A percentile compares a stretch with the other conserved stretches of the same genome.
These are phyloP conservation scores for Fusarium sp. DNA, from an alignment of 2,329 filamentous ascomycete species.

Conservation along the genomic window DNA sequence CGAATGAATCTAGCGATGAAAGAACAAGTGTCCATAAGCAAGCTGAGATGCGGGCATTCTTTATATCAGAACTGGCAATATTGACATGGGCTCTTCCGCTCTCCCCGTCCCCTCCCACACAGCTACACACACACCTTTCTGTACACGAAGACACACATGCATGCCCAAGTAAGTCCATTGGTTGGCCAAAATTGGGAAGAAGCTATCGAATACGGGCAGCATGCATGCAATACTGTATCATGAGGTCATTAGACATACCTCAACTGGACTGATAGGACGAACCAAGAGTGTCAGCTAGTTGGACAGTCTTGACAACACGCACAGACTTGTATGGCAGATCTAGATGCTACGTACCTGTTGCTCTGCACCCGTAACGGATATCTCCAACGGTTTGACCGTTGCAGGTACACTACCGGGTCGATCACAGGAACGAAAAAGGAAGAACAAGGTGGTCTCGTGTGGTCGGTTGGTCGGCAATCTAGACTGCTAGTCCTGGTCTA, in stretches of 20 bases:
- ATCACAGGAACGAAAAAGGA: neutral
- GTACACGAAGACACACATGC: neutral
- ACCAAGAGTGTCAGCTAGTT: neutral
- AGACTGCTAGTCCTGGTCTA: neutral
- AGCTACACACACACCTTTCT: neutral
- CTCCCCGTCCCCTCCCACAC: too few species aligned
- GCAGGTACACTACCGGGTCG: neutral
- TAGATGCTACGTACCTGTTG: neutral
- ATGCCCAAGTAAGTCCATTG: neutral
- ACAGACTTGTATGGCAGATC: neutral
- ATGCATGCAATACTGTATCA: constrained; percentile 16
- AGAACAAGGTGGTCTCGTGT: neutral
- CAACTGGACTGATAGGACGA: neutral
- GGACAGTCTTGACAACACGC: constrained; percentile 2
- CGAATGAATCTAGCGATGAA: too few species aligned
- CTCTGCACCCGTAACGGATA: neutral
- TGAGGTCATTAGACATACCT: constrained; percentile 16
- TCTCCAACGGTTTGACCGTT: neutral
- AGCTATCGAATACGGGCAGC: constrained; percentile 3
- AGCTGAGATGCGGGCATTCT: neutral
- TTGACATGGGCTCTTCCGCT: too few species aligned
- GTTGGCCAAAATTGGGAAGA: neutral
- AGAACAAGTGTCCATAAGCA: neutral
- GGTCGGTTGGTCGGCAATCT: neutral
- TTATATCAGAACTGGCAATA: neutral